Percentiles rank a stretch among this genome's conserved stretches.
Conservation (phyloP, 257 asterid species). For the Rehmannia glutinosa region DNA sequence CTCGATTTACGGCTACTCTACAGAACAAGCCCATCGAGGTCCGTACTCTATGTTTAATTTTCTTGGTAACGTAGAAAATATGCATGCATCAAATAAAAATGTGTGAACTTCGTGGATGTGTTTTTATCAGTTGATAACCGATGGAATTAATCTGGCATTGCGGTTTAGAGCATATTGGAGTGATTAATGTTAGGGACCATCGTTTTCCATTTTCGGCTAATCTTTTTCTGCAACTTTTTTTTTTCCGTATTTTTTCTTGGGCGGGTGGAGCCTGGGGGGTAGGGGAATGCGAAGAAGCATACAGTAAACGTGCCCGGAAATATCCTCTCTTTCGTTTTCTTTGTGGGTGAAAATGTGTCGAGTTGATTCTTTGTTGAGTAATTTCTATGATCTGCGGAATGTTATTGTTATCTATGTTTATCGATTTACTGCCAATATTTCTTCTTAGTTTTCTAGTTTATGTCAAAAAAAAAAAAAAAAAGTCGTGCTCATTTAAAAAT, state of each 20-base stretch:
- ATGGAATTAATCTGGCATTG: neutral
- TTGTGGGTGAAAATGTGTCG: too few relatives aligned
- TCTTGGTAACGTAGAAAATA: neutral
- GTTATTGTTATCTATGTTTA: neutral
- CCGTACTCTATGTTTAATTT: neutral
- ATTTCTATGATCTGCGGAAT: too few relatives aligned
- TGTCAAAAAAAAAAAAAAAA: neutral
- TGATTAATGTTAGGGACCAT: too few relatives aligned
- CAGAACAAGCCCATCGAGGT: conserved; percentile 26
- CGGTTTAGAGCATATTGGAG: neutral
- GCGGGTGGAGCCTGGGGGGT: too few relatives aligned
- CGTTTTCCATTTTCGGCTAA: neutral
- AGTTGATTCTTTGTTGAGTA: too few relatives aligned
- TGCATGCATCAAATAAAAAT: neutral
- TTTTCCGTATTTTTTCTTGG: neutral
- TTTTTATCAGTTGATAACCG: neutral
- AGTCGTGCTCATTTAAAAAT: too few relatives aligned
- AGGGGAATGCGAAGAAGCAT: too few relatives aligned
- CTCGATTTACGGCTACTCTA: neutral
- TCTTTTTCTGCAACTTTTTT: neutral
- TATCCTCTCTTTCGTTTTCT: neutral
- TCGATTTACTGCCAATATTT: neutral
- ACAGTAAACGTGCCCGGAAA: too few relatives aligned
- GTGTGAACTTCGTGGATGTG: neutral
- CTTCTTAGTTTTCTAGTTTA: neutral